These are phyloP conservation scores for Anthracocystis walkeri DNA, from an alignment of 1,284 basidiomycete species.

Conservation along the genomic window DNA sequence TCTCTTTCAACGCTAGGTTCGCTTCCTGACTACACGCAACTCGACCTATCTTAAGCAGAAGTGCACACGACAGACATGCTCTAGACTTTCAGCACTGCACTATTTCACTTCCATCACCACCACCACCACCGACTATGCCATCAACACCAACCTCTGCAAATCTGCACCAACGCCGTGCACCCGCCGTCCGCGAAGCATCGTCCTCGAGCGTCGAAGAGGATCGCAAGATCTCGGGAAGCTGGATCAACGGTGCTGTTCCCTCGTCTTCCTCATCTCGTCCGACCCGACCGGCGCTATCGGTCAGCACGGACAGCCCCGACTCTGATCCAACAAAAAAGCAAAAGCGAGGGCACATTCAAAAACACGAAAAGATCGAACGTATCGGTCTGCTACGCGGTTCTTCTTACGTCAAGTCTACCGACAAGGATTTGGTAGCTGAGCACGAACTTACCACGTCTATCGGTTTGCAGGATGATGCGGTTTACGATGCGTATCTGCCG, in stretches of 20 bases:
- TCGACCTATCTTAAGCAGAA: not conserved
- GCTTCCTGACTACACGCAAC: not conserved
- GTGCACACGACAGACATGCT: constrained; percentile 10
- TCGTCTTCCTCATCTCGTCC: not conserved
- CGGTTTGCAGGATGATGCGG: constrained; percentile 49
- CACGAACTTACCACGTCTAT: constrained; percentile 55
- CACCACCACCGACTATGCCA: constrained; percentile 16
- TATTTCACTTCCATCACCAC: not conserved
- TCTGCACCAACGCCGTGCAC: constrained; percentile 29
- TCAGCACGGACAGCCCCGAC: constrained; percentile 11
- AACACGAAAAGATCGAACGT: constrained; percentile 46
- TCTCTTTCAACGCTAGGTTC: too few relatives aligned
- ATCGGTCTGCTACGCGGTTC: constrained; percentile 52
- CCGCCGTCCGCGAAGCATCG: constrained; percentile 36
- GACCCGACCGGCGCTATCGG: constrained; percentile 9
- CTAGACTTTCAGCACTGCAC: not conserved
- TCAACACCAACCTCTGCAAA: constrained; percentile 9
- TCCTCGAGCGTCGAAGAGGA: constrained; percentile 49
- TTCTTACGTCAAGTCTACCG: constrained; percentile 36
- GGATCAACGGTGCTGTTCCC: constrained; percentile 3
- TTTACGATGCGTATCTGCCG: constrained; percentile 60
- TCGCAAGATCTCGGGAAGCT: constrained; percentile 43
- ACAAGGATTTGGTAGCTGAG: constrained; percentile 27
- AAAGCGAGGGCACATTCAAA: constrained; percentile 41
- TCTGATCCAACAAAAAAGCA: constrained; percentile 8